phyloP scores from a whole-genome alignment of 2,329 filamentous ascomycete genomes.

The Neodidymelliopsis sp. region DNA sequence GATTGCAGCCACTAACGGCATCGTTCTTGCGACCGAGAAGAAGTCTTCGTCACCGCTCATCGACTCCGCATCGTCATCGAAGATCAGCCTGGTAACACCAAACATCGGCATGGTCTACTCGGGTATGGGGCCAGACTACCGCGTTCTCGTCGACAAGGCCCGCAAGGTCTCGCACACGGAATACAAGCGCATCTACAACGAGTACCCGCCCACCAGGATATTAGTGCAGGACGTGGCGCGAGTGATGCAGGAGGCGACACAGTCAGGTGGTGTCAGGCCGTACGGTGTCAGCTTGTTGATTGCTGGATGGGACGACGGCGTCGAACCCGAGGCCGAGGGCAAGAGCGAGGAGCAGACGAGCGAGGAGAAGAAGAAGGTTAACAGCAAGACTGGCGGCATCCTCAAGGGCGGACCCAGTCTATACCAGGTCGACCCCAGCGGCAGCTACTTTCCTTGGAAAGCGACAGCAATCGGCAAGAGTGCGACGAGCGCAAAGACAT shows the following conservation, averaged over 20 bases:
- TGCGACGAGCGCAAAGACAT: constrained; percentile 97
- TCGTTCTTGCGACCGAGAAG: constrained; percentile 98
- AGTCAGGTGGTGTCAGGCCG: constrained; percentile 94
- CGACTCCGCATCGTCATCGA: constrained; percentile 92
- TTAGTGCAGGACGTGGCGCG: constrained; percentile 97
- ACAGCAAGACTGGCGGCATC: constrained; percentile 92
- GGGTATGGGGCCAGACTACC: constrained; percentile 98
- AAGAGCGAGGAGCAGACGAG: constrained; percentile 61
- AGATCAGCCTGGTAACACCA: constrained; percentile 97
- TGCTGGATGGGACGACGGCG: constrained; percentile 97
- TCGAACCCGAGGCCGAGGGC: constrained; percentile 81
- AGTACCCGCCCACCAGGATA: constrained; percentile 99
- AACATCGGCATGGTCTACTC: constrained; percentile 99
- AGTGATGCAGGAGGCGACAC: constrained; percentile 98
- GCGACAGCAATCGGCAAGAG: constrained; percentile 99
- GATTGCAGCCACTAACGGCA: constrained; percentile 89
- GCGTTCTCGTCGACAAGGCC: constrained; percentile 95
- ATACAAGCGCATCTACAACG: constrained; percentile 99
- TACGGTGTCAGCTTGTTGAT: constrained; percentile 96
- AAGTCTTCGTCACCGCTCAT: constrained; percentile 98
- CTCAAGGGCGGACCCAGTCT: constrained; percentile 95
- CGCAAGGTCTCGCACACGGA: constrained; percentile 97
- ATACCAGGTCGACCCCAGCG: constrained; percentile 99
- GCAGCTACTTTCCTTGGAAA: constrained; percentile 99
- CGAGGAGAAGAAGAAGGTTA: constrained; percentile 72